Evolutionary conservation across 2,329 filamentous ascomycete genomes (phyloP), one percentile per base, ranked within the genome.

Genomic region (Plectosphaerella plurivora): DNA sequence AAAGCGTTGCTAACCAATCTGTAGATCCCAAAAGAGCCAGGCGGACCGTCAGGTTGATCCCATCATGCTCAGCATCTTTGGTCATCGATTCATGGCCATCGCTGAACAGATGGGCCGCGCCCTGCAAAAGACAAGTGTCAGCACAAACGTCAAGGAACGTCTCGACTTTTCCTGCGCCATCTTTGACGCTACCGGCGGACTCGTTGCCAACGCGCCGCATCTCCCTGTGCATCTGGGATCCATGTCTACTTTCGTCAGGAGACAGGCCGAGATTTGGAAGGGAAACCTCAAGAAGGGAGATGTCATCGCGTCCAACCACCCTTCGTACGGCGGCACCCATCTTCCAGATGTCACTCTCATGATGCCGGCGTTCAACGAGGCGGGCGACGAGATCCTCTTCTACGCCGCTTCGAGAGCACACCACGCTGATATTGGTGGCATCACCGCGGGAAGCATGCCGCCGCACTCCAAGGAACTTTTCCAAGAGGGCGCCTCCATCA

Each of bases 401-500:
- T 93, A 91, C 58, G 88, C 90, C 2, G 89, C 89, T 0, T 90
- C 87, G 3, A 80, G 88, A 51, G 89, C 88, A 0, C 89, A 93
- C 60, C 89, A 93, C 61, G 89, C 89, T n/a, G 89, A 93, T 61
- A 92, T 93, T 58, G 89, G 89, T 12, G 89, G 89, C 9, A 91
- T 91, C 46, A 76, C 90, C 1, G 88, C 89, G 0, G 89, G 89
- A 0, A 89, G 85, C 2, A 93, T 93, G 89, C 89, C 89, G 0
- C 86, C 88, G 5, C 82, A 88, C 57, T 89, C 85, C 0, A 76
- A 81, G 35, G 82, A 84, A 58, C 68, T 85, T 8, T 85, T 72
- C 60, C 79, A 85, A 62, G 83, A 86, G 65, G 83, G 83, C 3
- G 83, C 83, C 3, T 77, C 81, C 1, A 85, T 86, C 53, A 79